Conservation (phyloP, 1,284 basidiomycete genomes). For the Schizopora paradoxa region DNA sequence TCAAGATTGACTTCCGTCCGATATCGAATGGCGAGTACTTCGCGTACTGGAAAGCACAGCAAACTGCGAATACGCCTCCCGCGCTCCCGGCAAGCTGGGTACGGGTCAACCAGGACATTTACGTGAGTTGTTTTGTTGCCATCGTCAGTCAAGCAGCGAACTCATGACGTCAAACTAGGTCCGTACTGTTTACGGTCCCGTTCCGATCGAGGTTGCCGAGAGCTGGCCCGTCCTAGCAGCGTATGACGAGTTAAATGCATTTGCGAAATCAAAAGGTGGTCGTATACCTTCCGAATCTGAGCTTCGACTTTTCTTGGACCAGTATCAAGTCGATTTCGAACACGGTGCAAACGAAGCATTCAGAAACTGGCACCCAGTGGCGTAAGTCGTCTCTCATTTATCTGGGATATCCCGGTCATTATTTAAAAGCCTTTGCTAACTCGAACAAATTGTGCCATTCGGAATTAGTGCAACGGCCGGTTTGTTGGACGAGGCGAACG, state of each 20-base stretch:
- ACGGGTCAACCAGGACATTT: constrained; percentile 41
- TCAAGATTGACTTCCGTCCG: constrained; percentile 80
- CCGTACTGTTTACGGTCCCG: constrained; percentile 83
- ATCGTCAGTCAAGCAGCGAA: neutral
- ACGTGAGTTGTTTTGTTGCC: constrained; percentile 32
- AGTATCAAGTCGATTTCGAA: constrained; percentile 60
- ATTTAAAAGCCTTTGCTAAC: constrained; percentile 2
- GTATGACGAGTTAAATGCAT: constrained; percentile 75
- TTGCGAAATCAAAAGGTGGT: constrained; percentile 81
- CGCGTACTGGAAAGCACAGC: constrained; percentile 49
- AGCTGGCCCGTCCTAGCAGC: constrained; percentile 87
- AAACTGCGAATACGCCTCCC: constrained; percentile 33
- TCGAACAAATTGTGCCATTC: too few relatives aligned
- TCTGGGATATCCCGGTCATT: neutral
- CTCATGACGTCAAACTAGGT: constrained; percentile 39
- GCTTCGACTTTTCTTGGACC: constrained; percentile 74
- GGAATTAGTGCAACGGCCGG: constrained; percentile 57
- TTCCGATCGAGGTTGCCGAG: constrained; percentile 69
- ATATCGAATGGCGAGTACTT: constrained; percentile 81
- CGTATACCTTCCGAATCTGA: constrained; percentile 90
- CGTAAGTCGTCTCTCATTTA: constrained; percentile 45
- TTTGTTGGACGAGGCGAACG: constrained; percentile 34
- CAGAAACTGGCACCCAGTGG: constrained; percentile 90
- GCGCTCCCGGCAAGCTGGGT: constrained; percentile 68
- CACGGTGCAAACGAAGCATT: constrained; percentile 83